Conservation (phyloP, 768 basidiomycete genomes). For the Boletus fagicola region DNA sequence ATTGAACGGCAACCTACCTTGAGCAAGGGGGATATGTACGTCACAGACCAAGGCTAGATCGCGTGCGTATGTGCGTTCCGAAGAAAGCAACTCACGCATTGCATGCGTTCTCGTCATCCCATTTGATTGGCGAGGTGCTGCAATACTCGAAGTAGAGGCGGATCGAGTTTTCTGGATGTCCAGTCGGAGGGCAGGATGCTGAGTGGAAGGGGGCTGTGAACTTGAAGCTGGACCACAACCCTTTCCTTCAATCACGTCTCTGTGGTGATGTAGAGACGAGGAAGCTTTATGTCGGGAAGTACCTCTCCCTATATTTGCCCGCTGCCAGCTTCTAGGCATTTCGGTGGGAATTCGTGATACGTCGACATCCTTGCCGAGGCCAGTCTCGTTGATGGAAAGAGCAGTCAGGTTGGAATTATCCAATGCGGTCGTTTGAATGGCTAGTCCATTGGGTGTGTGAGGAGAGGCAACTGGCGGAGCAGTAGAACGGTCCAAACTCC, state of each 20-base stretch:
- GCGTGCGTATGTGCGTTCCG: constrained; percentile 77
- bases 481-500: no score
- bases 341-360: not conserved
- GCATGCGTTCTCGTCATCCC: constrained; percentile 65
- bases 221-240: not conserved
- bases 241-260: not conserved
- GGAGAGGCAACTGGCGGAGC: not conserved
- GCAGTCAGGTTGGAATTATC: not conserved
- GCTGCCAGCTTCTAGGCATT: not conserved
- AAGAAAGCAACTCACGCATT: constrained; percentile 71
- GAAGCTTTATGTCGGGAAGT: not conserved
- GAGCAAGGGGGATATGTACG: constrained; percentile 68
- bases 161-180: not conserved
- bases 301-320: not conserved
- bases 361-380: not conserved
- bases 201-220: not conserved
- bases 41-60: constrained; percentile 73
- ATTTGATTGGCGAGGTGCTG: constrained; percentile 22
- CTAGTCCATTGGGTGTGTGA: no score
- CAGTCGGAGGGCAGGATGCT: not conserved
- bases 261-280: not conserved
- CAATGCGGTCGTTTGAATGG: not conserved
- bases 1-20: constrained; percentile 46
- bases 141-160: not conserved
- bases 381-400: not conserved